These are phyloP conservation scores for Xanthoceras sorbifolium DNA, from an alignment of 345 rosid genomes.

Conservation along the genomic window DNA sequence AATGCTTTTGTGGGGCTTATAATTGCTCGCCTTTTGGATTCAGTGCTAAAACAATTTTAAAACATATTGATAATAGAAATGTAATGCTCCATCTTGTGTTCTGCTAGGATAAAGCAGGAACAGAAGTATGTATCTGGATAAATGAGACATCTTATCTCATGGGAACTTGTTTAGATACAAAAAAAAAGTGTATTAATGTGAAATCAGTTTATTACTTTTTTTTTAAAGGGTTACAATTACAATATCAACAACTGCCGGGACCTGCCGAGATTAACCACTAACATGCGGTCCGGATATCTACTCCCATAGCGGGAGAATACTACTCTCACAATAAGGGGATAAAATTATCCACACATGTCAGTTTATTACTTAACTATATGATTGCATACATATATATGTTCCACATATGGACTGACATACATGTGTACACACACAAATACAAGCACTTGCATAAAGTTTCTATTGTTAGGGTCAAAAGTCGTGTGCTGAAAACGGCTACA, in stretches of 20 bases:
- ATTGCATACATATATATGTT: not conserved
- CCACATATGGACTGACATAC: not conserved
- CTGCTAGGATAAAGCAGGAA: not conserved
- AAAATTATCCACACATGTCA: too few relatives aligned
- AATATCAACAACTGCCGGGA: too few relatives aligned
- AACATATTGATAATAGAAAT: not conserved
- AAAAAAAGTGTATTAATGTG: not conserved
- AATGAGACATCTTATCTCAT: not conserved
- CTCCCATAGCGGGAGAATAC: too few relatives aligned
- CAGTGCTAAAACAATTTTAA: not conserved
- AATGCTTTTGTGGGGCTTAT: not conserved
- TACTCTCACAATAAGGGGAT: too few relatives aligned
- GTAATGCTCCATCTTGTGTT: not conserved
- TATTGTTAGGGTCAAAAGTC: not conserved
- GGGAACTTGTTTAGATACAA: not conserved
- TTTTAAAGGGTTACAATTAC: too few relatives aligned
- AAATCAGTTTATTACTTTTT: not conserved
- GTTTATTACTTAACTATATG: not conserved
- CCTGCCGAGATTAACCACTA: too few relatives aligned
- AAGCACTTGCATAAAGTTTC: not conserved
- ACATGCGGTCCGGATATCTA: too few relatives aligned
- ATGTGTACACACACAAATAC: not conserved
- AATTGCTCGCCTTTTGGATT: not conserved
- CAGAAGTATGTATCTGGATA: not conserved
- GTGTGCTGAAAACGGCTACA: not conserved